Conservation (phyloP, 768 basidiomycete species). For the Scleroderma bovista region DNA sequence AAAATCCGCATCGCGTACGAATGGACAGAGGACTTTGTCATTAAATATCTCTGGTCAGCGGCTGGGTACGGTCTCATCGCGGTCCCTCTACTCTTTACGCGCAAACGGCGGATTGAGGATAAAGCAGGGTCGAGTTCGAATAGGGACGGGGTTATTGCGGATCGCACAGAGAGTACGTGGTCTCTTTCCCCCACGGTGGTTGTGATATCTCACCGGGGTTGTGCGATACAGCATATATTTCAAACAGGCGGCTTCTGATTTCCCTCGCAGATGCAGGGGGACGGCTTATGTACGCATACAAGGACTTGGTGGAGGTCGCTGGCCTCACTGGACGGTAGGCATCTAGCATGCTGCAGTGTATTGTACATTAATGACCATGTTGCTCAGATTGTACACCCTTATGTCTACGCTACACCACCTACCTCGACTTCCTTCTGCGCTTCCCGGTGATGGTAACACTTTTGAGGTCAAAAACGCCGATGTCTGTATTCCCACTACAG, state of each 20-base stretch:
- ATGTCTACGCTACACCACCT: constrained; percentile 82
- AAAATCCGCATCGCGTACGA: constrained; percentile 91
- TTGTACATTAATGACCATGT: not conserved
- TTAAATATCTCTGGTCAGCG: constrained; percentile 95
- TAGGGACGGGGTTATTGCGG: constrained; percentile 35
- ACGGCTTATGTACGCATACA: constrained; percentile 93
- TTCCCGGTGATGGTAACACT: constrained; percentile 30
- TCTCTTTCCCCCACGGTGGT: not conserved
- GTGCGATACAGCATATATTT: constrained; percentile 66
- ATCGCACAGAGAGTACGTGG: constrained; percentile 43
- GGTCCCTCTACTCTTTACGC: constrained; percentile 77
- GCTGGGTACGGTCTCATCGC: constrained; percentile 89
- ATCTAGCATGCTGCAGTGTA: not conserved
- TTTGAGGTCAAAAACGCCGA: constrained; percentile 67
- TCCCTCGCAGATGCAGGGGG: constrained; percentile 97
- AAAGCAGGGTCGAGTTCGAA: constrained; percentile 6
- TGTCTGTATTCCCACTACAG: constrained; percentile 51
- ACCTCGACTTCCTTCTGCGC: constrained; percentile 40
- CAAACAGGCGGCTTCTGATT: constrained; percentile 83
- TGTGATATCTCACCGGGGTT: not conserved
- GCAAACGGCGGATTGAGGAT: constrained; percentile 27
- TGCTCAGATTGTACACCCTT: constrained; percentile 70
- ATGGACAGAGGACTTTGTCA: constrained; percentile 96
- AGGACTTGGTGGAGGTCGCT: constrained; percentile 91
- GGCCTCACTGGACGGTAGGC: constrained; percentile 67